These are phyloP conservation scores for Ambrosia artemisiifolia DNA, from an alignment of 129 eudicot genomes.

Conservation along the genomic window DNA sequence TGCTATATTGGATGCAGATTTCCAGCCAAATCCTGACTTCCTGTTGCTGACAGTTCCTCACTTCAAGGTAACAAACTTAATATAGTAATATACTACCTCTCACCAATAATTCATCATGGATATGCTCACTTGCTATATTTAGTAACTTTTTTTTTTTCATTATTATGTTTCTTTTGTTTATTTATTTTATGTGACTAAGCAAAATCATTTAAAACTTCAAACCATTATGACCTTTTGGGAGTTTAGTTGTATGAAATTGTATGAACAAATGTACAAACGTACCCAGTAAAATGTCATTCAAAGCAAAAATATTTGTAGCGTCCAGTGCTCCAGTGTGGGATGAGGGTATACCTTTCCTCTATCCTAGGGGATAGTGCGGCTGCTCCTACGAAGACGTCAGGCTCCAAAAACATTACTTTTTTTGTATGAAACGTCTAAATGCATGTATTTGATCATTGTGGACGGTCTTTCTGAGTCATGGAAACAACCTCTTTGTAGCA, in stretches of 20 bases:
- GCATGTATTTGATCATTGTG: neutral
- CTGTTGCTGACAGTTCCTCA: constrained; percentile 59
- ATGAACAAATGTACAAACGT: too few relatives aligned
- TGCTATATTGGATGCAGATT: constrained; percentile 74
- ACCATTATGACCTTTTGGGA: neutral
- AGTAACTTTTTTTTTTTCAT: neutral
- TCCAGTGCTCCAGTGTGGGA: too few relatives aligned
- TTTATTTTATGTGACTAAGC: neutral
- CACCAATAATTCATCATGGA: neutral
- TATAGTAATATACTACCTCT: neutral
- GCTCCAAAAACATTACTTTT: too few relatives aligned
- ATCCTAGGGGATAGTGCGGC: too few relatives aligned
- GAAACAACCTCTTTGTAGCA: neutral
- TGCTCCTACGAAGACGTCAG: too few relatives aligned
- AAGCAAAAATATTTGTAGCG: too few relatives aligned
- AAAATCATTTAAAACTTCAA: neutral
- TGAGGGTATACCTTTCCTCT: too few relatives aligned
- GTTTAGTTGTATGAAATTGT: neutral
- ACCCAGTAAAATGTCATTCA: too few relatives aligned
- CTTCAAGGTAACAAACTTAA: constrained; percentile 47
- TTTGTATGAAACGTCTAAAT: too few relatives aligned
- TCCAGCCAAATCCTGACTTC: constrained; percentile 66
- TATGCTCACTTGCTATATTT: neutral
- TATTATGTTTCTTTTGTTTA: neutral
- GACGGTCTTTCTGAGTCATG: neutral